Percentiles rank a stretch among this genome's conserved stretches.
Evolutionary conservation across 495 filamentous ascomycete genomes (phyloP).

Genomic region (Penicillium riverlandense): DNA sequence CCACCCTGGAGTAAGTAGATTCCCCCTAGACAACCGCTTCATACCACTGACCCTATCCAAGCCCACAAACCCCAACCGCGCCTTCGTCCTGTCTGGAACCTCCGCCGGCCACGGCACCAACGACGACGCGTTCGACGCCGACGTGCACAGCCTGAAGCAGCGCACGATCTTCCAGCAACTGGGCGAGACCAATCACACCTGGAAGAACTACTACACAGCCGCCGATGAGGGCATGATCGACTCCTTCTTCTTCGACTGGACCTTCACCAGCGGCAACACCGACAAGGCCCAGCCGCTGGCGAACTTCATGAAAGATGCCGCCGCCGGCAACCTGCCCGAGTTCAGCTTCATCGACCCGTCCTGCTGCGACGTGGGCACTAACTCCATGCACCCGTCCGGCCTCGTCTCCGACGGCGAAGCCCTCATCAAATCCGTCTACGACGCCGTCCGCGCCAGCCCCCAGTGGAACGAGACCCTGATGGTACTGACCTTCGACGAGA

Average conservation of each 20-base stretch:
- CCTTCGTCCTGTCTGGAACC: constrained; percentile 38
- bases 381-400: constrained; percentile 41
- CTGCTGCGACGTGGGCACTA: constrained; percentile 39
- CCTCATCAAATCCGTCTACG: constrained; percentile 44
- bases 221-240: constrained; percentile 21
- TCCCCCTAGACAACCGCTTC: too few species aligned
- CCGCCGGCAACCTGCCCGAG: constrained; percentile 31
- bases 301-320: constrained; percentile 31
- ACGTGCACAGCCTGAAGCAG: constrained; percentile 27
- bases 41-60: not conserved
- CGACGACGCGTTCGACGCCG: constrained; percentile 29
- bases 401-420: constrained; percentile 39
- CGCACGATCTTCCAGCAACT: constrained; percentile 42
- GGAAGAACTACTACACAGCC: constrained; percentile 43
- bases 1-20: constrained; percentile 35
- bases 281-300: constrained; percentile 23
- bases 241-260: constrained; percentile 37
- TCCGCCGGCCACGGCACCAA: constrained; percentile 41
- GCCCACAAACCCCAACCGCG: constrained; percentile 44
- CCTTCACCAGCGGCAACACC: constrained; percentile 22
- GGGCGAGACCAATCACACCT: constrained; percentile 33
- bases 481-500: constrained; percentile 45
- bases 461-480: constrained; percentile 43
- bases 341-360: constrained; percentile 46
- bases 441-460: constrained; percentile 35